Evolutionary conservation across 2,329 filamentous ascomycete species (phyloP), one percentile per base, ranked within the genome.

Genomic region (Sporothrix globosa): DNA sequence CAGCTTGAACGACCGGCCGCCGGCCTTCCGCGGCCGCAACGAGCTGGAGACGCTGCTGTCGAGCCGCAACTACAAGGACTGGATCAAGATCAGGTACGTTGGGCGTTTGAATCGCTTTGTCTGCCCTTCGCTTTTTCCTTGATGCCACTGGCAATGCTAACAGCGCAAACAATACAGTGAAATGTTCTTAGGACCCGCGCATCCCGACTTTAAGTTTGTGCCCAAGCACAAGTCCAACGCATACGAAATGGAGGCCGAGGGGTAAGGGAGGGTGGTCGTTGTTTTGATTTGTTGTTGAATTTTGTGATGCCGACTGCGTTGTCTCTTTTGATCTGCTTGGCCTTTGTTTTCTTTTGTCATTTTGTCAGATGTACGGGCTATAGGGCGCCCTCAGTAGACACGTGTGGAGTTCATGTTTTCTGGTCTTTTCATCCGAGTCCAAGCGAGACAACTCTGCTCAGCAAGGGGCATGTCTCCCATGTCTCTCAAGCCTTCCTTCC

Each of bases 201-300:
- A 97, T 75, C 89, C 92, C 52, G 91, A 92, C 76, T 99, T 98
- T 85, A 90, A 91, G 74, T 99, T 98, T 82, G 89, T 95, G 82
- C 96, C 96, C 3, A 99, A 99, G 85, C 96, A 99, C 84, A 98
- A 97, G 84, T 96, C 92, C 61, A 96, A 97, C 78, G 88, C 90
- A 68, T 97, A 97, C 78, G 91, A 94, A 76, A 89, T 91, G 65
- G 92, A 93, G 80, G 91, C 58, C 3, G 67, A 72, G 63, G 73
- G 73, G 13, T 72, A 21, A 61, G 19, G 41, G 13, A 19, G n/a
- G 48, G 5, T 21, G 13, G n/a, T 54, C 52, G 39, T 4, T 30
- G 2, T 50, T 48, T 19, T 13, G 3, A 6, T 11, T 4, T 41
- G 11, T 41, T 44, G 19, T 19, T 41, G 14, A 14, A 5, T 44